Evolutionary conservation across 2,329 filamentous ascomycete species (phyloP).

Genomic region (Chrysoporthe cubensis): DNA sequence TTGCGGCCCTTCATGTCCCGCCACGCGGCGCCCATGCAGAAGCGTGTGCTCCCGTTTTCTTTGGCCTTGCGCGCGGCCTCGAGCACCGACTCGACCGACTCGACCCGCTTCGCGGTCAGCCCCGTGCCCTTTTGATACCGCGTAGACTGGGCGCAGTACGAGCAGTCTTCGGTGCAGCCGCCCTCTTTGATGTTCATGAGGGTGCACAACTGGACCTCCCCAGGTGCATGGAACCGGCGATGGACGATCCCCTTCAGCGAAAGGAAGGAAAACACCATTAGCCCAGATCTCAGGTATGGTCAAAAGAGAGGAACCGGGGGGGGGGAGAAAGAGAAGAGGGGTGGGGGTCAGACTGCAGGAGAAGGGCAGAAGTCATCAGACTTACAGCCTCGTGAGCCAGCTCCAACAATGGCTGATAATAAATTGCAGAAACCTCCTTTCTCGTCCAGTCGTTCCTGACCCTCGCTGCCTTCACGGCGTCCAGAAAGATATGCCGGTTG

Average conservation of each 20-base stretch:
- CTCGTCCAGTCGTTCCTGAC: constrained; percentile 78
- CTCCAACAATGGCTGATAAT: constrained; percentile 80
- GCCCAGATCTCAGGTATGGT: constrained; percentile 17
- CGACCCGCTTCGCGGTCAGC: constrained; percentile 78
- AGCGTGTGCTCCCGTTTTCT: constrained; percentile 83
- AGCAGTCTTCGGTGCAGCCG: constrained; percentile 90
- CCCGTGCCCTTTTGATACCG: constrained; percentile 79
- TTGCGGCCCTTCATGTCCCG: constrained; percentile 91
- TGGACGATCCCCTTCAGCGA: constrained; percentile 71
- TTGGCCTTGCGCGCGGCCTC: constrained; percentile 77
- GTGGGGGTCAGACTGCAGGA: constrained; percentile 1
- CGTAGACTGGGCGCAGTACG: constrained; percentile 88
- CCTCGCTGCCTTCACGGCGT: constrained; percentile 62
- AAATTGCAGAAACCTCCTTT: constrained; percentile 80
- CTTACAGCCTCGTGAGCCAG: constrained; percentile 74
- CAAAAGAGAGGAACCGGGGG: too few relatives aligned
- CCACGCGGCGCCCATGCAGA: constrained; percentile 96
- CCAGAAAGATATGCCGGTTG: constrained; percentile 40
- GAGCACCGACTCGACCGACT: constrained; percentile 79
- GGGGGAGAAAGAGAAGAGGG: too few relatives aligned
- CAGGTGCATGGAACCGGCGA: constrained; percentile 81
- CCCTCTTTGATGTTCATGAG: constrained; percentile 97
- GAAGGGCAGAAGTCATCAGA: constrained; percentile 25
- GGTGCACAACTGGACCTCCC: constrained; percentile 88
- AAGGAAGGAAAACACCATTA: background rate